Evolutionary conservation across 495 filamentous ascomycete genomes (phyloP).

Genomic region (Echria macrotheca): DNA sequence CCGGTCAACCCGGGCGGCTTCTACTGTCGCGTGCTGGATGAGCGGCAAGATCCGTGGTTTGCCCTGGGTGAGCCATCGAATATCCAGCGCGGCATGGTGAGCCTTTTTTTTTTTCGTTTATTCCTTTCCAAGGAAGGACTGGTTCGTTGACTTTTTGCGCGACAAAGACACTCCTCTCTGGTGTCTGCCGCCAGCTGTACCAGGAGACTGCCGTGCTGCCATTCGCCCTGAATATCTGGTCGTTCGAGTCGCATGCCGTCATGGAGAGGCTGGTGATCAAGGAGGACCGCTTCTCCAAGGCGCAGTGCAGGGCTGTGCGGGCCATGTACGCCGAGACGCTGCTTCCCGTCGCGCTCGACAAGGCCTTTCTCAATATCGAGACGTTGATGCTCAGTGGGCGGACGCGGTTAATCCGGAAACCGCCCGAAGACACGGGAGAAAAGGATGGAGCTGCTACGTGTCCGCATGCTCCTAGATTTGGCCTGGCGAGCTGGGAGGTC

Average conservation of each 20-base stretch:
- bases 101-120: no score
- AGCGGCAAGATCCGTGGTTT: slow-evolving; percentile 19
- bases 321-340: slow-evolving; percentile 16
- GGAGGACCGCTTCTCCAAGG: slow-evolving; percentile 22
- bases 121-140: no score
- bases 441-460: no score
- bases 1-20: slow-evolving; percentile 20
- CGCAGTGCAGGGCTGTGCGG: slow-evolving; percentile 24
- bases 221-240: slow-evolving; percentile 27
- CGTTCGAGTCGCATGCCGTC: slow-evolving; percentile 19
- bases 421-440: no score
- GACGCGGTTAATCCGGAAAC: no score
- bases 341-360: slow-evolving; percentile 15
- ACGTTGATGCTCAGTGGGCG: slow-evolving; percentile 21
- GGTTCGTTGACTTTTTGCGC: no score
- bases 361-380: slow-evolving; percentile 20
- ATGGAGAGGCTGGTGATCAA: slow-evolving; percentile 27
- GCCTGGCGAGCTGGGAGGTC: no score
- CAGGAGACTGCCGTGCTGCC: slow-evolving; percentile 28
- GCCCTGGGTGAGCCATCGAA: not conserved
- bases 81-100: not conserved
- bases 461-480: no score
- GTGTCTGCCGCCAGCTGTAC: slow-evolving; percentile 28
- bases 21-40: slow-evolving; percentile 14
- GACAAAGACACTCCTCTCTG: slow-evolving; percentile 26